Evolutionary conservation across 1,284 basidiomycete genomes (phyloP), one percentile per base, ranked within the genome.

Genomic region (Leccinum angustisporum): DNA sequence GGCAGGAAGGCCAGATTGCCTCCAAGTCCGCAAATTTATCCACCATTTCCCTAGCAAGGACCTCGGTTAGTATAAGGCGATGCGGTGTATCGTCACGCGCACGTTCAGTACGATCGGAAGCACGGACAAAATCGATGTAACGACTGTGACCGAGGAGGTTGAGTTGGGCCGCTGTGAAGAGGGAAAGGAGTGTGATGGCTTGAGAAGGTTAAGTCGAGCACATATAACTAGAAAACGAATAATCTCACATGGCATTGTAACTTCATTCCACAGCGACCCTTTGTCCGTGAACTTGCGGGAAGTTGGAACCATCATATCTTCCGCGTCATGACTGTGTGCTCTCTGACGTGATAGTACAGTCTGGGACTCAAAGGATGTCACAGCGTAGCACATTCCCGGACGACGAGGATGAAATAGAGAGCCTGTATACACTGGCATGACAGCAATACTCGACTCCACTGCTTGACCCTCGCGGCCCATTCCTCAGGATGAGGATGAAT

Each of bases 141-240:
- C 90, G 88, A 36, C 83, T 81, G 2, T 93, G 84, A 16, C 91
- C 92, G 60, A 97, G 85, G 6, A 25, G 25, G 25, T 87, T 91
- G 48, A 97, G 84, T 72, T 97, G 94, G 31, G 94, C 81, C 56
- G 88, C 84, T 1, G 92, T 94, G 65, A 95, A 84, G 10, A 97
- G 81, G 2, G 13, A 34, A 34, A 34, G 11, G 33, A 34, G 33
- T 2, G 33, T 33, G 33, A 34, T 11, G 33, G 33, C 33, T 5
- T 34, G 33, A 34, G 33, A 34, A 11, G 33, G 11, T 34, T 65
- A 31, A 67, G 57, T 31, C 54, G 16, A 54, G n/a, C 13, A 34
- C 18, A 58, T 50, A 14, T 14, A 40, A 4, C 10, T 53, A 57
- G 33, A 10, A n/a, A 59, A 46, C 4, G 36, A 54, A 73, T n/a